Percentiles rank a stretch among this genome's conserved stretches.
phyloP scores from a whole-genome alignment of 495 filamentous ascomycete genomes.

The Penicillium malachiteum region DNA sequence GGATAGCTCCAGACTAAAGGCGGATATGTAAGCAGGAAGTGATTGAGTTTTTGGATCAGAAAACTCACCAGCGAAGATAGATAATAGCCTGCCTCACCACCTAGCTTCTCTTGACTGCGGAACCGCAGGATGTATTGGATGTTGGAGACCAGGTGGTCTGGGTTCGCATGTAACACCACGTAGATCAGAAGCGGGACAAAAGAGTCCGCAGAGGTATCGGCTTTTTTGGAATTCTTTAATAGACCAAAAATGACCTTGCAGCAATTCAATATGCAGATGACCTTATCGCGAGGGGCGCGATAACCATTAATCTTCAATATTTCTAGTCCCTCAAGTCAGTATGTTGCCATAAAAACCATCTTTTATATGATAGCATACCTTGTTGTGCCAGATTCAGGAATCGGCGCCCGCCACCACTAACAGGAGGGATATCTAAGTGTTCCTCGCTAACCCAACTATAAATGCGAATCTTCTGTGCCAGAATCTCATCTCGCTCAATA shows the following conservation, averaged over 20 bases:
- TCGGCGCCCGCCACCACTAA: slow-evolving; percentile 76
- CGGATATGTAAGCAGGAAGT: slow-evolving; percentile 9
- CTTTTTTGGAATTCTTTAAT: slow-evolving; percentile 80
- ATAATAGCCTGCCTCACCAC: slow-evolving; percentile 96
- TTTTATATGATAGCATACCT: slow-evolving; percentile 48
- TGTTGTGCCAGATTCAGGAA: slow-evolving; percentile 89
- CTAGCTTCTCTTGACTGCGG: slow-evolving; percentile 93
- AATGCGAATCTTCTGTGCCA: slow-evolving; percentile 94
- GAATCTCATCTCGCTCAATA: slow-evolving; percentile 90
- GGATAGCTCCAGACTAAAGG: slow-evolving; percentile 82
- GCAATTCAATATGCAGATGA: slow-evolving; percentile 97
- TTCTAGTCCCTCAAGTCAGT: slow-evolving; percentile 49
- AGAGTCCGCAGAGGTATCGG: slow-evolving; percentile 89
- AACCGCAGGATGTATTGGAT: slow-evolving; percentile 98
- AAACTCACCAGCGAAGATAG: slow-evolving; percentile 80
- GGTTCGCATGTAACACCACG: slow-evolving; percentile 90
- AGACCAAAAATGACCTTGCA: slow-evolving; percentile 99
- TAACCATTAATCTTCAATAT: slow-evolving; percentile 94
- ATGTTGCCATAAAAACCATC: neutral
- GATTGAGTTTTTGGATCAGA: neutral
- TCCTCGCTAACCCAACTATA: slow-evolving; percentile 94
- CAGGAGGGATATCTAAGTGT: slow-evolving; percentile 90
- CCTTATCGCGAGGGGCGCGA: slow-evolving; percentile 92
- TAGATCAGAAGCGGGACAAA: slow-evolving; percentile 96
- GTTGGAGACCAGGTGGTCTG: slow-evolving; percentile 93